These are phyloP conservation scores for Ehretia macrophylla DNA, from an alignment of 257 asterid species.

Conservation along the genomic window DNA sequence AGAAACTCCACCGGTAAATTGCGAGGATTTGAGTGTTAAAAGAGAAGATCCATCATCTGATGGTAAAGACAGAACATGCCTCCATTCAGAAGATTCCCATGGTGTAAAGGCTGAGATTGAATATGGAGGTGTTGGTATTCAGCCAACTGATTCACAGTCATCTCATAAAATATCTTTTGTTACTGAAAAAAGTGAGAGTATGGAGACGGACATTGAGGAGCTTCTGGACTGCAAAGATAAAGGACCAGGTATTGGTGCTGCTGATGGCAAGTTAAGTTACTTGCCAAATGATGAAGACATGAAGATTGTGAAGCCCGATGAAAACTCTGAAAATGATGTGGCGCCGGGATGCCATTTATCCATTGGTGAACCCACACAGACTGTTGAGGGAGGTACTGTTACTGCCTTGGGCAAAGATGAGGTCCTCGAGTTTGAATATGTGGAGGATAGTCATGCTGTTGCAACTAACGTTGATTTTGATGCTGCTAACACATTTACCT, in stretches of 20 bases:
- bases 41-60: conserved; percentile 21
- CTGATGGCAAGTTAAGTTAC: conserved; percentile 17
- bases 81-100: conserved; percentile 15
- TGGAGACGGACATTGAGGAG: conserved; percentile 36
- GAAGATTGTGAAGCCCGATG: conserved; percentile 12
- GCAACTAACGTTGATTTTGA: conserved; percentile 1
- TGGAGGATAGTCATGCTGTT: conserved; percentile 7
- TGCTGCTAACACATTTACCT: not conserved
- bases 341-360: conserved; percentile 8
- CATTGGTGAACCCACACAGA: conserved; percentile 17
- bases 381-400: conserved; percentile 22
- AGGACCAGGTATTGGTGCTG: conserved; percentile 17
- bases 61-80: conserved; percentile 19
- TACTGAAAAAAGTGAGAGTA: conserved; percentile 33
- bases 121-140: conserved; percentile 12
- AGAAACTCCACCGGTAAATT: conserved; percentile 21
- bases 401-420: conserved; percentile 17
- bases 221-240: conserved; percentile 34
- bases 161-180: conserved; percentile 22
- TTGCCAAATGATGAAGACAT: conserved; percentile 21
- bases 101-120: conserved; percentile 16
- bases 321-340: conserved; percentile 19
- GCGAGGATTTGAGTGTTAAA: conserved; percentile 20
- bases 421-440: conserved; percentile 7
- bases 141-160: conserved; percentile 23